Percentiles rank a stretch among this genome's conserved stretches.
Evolutionary conservation across 2,329 filamentous ascomycete species (phyloP).

Genomic region (Trichoderma sp.): DNA sequence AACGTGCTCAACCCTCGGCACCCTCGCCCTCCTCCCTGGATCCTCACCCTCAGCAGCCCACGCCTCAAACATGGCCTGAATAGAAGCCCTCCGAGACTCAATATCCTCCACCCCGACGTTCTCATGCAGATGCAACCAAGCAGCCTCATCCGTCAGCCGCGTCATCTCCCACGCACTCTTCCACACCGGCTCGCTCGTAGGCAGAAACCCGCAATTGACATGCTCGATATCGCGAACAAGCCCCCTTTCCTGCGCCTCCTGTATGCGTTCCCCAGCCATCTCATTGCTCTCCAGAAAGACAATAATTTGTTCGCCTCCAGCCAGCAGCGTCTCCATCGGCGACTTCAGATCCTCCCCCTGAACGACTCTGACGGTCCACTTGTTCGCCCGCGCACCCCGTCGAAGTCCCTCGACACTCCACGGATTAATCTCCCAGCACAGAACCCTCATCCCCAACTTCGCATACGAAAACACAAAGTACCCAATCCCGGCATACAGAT

Average conservation of each 20-base stretch:
- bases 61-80: constrained; percentile 51
- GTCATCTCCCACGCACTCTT: constrained; percentile 52
- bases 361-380: constrained; percentile 64
- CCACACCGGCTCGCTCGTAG: constrained; percentile 60
- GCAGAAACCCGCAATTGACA: constrained; percentile 66
- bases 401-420: constrained; percentile 83
- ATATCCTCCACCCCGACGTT: constrained; percentile 62
- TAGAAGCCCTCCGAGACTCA: constrained; percentile 48
- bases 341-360: constrained; percentile 43
- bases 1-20: constrained; percentile 54
- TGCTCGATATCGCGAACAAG: constrained; percentile 51
- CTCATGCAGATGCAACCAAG: constrained; percentile 67
- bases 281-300: constrained; percentile 72
- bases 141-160: constrained; percentile 38
- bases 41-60: constrained; percentile 35
- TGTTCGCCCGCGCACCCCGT: constrained; percentile 71
- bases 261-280: constrained; percentile 50
- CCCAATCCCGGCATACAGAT: constrained; percentile 90
- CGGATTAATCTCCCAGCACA: constrained; percentile 89
- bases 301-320: constrained; percentile 58
- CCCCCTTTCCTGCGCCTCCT: constrained; percentile 42
- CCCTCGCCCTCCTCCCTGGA: constrained; percentile 18
- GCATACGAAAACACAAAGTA: constrained; percentile 91
- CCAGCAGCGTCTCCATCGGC: constrained; percentile 44
- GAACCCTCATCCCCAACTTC: constrained; percentile 68